Base-by-base conservation (phyloP, 2,329 filamentous ascomycete genomes). In the Fusarium siculi region DNA sequence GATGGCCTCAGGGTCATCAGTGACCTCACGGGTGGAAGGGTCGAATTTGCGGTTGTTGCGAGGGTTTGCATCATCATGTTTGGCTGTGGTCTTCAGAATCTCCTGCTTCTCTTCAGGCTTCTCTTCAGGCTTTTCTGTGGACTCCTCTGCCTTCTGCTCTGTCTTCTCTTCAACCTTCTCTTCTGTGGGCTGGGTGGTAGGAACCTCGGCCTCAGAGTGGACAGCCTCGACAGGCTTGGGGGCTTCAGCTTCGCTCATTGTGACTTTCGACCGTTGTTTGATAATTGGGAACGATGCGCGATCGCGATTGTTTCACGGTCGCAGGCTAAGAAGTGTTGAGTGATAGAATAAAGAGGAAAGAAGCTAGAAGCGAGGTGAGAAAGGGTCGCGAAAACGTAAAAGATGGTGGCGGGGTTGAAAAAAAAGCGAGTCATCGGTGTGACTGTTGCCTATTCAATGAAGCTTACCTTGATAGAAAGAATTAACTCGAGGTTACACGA, bases 1-100 rank as follows among this genome's bases (percentile, higher is more conserved):
- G 78, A 98, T 97, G 83, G 93, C 89, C 30, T 87, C 87, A 4
- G 93, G 93, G 81, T 98, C 93, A 77, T 93, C 91, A 30, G 92
- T 92, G 79, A 94, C 91, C 59, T 91, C 85, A 73, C 90, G 88
- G 40, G 86, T 82, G 54, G 90, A 90, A 55, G 93, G 88, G 78
- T 95, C 91, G 65, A 92, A 93, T 82, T 93, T 94, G 82, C 87
- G 87, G 75, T 92, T 92, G 76, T 90, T 89, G 74, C 81, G 77
- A 67, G 78, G 79, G 74, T 85, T 80, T 39, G 83, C 79, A 55
- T 77, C 72, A 68, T 85, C 79, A 63, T 81, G 80, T 73, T 80
- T 78, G 70, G 81, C 83, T 39, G 81, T 85, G 62, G 81, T 87
- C 84, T 84, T 86, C 65, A 87, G 81, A 63, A 87, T 83, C 42